Evolutionary conservation across 73 alveolate species (phyloP), one percentile per base, ranked within the genome.

Genomic region (Paramecium caudatum): DNA sequence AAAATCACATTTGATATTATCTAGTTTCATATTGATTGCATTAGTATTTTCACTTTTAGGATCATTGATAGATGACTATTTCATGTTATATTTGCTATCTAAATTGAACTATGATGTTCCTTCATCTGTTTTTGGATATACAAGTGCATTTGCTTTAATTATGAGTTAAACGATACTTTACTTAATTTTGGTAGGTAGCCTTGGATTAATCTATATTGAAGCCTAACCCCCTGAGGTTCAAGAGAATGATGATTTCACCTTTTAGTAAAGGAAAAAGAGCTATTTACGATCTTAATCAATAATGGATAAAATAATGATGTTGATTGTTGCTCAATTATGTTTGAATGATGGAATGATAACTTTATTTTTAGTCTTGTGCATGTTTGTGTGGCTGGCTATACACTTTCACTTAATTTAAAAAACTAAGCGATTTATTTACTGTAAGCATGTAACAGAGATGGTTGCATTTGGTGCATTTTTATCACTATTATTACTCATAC

Each of bases 281-380:
- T 74, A 41, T 74, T 45, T 41, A 21, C 17, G 88, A 41, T 21
- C 36, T 19, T 27, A 74, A 34, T 15, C 37, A 15, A 74, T 74
- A 12, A 37, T 39, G 39, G 62, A 74, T 27, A 74, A 41, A 6
- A 74, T 74, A 16, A 74, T 74, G 19, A 74, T 74, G 30, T 12
- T 74, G 16, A 74, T 74, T 17, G 32, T 74, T 15, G 43, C 21
- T 9, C 43, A 27, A 15, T 27, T 74, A 4, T 41, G 88, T 19
- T 74, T 74, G 15, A 74, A 74, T 74, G 88, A 74, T 74, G 88
- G 88, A 39, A 39, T 74, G 10, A 17, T 74, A 1, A 43, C 88
- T 16, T 74, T 74, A 10, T 41, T 74, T 39, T 43, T 74, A 12
- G 47, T 74, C 4, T 32, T 36, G 17, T 74, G 62, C 10, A 74